Evolutionary conservation across 2,329 filamentous ascomycete genomes (phyloP).

Genomic region (Torrubiella hemipterigena): DNA sequence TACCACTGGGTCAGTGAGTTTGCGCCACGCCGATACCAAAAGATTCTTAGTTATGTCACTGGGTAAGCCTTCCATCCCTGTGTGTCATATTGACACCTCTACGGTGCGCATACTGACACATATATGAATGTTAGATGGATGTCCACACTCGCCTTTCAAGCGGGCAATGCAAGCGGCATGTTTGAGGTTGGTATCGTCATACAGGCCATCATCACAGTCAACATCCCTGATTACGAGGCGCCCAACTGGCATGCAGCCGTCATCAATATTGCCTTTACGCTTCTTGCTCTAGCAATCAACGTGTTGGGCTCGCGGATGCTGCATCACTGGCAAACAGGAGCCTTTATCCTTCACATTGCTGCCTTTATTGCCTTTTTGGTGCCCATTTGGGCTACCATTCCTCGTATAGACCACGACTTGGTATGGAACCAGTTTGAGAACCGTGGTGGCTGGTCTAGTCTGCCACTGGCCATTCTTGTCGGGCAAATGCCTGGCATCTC

Average conservation of each 20-base stretch:
- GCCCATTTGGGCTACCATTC: slow-evolving; percentile 9
- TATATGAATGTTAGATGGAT: slow-evolving; percentile 6
- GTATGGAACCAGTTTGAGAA: slow-evolving; percentile 8
- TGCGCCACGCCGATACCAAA: slow-evolving; percentile 6
- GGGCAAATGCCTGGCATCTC: slow-evolving; percentile 8
- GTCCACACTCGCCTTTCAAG: slow-evolving; percentile 9
- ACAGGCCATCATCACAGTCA: slow-evolving; percentile 7
- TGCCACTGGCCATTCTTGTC: slow-evolving; percentile 6
- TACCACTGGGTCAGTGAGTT: slow-evolving; percentile 12
- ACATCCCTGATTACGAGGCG: slow-evolving; percentile 3
- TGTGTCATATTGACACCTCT: not conserved
- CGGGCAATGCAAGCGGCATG: slow-evolving; percentile 7
- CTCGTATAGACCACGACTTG: slow-evolving; percentile 1
- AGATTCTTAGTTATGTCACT: slow-evolving; percentile 4
- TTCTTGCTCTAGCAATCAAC: slow-evolving; percentile 2
- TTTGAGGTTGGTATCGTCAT: slow-evolving; percentile 7
- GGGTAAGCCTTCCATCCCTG: not conserved
- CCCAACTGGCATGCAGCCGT: slow-evolving; percentile 7
- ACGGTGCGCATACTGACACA: not conserved
- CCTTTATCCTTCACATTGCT: slow-evolving; percentile 7
- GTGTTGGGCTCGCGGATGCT: slow-evolving; percentile 6
- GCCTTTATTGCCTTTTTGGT: slow-evolving; percentile 7
- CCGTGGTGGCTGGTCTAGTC: slow-evolving; percentile 6
- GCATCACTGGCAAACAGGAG: slow-evolving; percentile 7
- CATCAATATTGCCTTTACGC: slow-evolving; percentile 6